Conservation (phyloP, 371 early-diverging fungal genomes). For the Mortierella sp. region DNA sequence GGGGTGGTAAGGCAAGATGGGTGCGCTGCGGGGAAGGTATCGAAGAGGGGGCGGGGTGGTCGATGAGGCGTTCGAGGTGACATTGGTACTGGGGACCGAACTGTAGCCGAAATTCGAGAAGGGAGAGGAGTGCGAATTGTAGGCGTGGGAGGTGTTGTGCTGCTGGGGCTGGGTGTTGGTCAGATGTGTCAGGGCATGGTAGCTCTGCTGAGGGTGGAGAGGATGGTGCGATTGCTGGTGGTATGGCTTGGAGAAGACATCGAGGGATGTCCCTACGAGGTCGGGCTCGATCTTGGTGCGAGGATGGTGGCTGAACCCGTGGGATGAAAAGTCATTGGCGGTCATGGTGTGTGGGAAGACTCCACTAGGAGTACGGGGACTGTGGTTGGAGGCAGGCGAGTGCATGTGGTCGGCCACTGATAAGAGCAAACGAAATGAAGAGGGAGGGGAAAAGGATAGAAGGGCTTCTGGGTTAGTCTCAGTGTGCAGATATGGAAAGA, state of each 20-base stretch:
- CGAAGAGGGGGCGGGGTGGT: conserved; percentile 33
- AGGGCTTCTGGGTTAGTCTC: neutral
- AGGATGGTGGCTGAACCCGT: conserved; percentile 33
- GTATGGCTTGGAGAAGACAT: conserved; percentile 40
- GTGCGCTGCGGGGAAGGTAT: conserved; percentile 30
- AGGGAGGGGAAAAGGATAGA: neutral
- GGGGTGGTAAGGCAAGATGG: conserved; percentile 23
- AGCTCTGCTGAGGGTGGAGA: conserved; percentile 28
- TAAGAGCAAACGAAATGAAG: neutral
- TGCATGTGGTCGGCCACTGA: conserved; percentile 25
- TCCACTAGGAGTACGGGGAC: conserved; percentile 44
- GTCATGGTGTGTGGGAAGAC: conserved; percentile 23
- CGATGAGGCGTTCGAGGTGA: conserved; percentile 8
- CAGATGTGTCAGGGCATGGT: conserved; percentile 27
- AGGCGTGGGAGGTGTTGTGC: conserved; percentile 32
- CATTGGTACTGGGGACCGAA: conserved; percentile 13
- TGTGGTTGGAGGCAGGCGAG: conserved; percentile 37
- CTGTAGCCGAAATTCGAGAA: conserved; percentile 33
- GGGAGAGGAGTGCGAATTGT: conserved; percentile 22
- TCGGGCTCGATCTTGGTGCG: conserved; percentile 42
- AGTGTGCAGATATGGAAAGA: neutral
- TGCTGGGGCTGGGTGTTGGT: conserved; percentile 16
- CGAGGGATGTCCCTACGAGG: conserved; percentile 23
- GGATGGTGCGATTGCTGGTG: conserved; percentile 29
- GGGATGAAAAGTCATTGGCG: conserved; percentile 30